Base-by-base conservation (phyloP, 345 rosid species). In the Dipteronia sinensis region DNA sequence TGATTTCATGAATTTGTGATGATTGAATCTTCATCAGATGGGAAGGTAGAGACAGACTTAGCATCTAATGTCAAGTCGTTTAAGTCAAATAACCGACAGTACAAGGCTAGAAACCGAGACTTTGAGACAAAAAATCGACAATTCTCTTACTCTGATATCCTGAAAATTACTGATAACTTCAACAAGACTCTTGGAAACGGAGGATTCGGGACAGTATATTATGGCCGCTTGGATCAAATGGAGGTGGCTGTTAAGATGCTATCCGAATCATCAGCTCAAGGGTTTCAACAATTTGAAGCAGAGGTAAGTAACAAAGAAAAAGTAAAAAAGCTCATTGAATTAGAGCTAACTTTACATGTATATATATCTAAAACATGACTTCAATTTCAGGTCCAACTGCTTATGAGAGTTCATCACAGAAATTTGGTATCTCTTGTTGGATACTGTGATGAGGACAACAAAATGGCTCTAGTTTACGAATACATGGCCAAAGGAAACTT, bases 401-500 rank as follows among this genome's bases (percentile, higher is more conserved):
- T 77, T 22, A 79, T 71, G 75, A 80, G 70, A 73, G 70, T 69
- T 64, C 86, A 83, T 73, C 86, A 83, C 55, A 69, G 56, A 67
- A 79, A 80, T 23, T 65, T 83, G 66, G 67, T 69, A 11, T 49
- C 77, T 3, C 78, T 81, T 8, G 10, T 77, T 13, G 84, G 81
- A 16, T 84, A 65, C 69, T 82, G 85, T 19, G 49, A 81, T 68
- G 87, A 86, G 62, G 77, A 20, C 3, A 22, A 65, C 20, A 69
- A 74, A 67, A 62, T 67, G 76, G 87, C 72, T 0, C 76, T 84
- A 1, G 71, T 86, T 16, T 83, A 86, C 3, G 89, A 86, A 75
- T 86, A 62, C 81, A 83, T 84, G 87, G 72, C 75, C 10, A 62
- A 78, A 17, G 89, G 89, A 67, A 72, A 82, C 62, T 74, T 86